Evolutionary conservation across 2,329 filamentous ascomycete species (phyloP).

Genomic region (Scytalidium lignicola): DNA sequence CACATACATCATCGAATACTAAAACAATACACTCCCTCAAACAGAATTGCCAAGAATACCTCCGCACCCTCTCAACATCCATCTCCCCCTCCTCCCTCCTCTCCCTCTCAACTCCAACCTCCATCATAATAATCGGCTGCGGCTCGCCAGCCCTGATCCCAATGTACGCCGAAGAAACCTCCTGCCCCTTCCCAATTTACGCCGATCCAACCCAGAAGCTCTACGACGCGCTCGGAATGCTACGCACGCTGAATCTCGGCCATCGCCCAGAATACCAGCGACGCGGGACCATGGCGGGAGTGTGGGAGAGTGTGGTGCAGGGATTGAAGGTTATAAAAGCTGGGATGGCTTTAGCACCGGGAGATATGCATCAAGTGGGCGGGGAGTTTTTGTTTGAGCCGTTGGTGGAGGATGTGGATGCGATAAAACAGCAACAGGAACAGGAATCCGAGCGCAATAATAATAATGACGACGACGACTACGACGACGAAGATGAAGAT

Average conservation of each 20-base stretch:
- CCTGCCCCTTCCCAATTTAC: conserved; percentile 51
- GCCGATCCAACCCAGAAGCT: conserved; percentile 49
- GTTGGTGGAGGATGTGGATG: conserved; percentile 21
- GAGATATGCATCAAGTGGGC: conserved; percentile 48
- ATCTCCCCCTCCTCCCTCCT: conserved; percentile 26
- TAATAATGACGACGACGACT: too few relatives aligned
- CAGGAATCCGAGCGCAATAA: too few relatives aligned
- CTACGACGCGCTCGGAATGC: conserved; percentile 50
- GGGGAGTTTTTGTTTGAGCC: conserved; percentile 31
- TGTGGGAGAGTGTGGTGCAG: conserved; percentile 37
- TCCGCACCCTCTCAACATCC: conserved; percentile 23
- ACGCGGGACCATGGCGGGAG: conserved; percentile 31
- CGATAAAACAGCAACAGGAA: too few relatives aligned
- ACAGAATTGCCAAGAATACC: conserved; percentile 31
- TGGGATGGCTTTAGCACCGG: conserved; percentile 42
- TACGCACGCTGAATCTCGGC: conserved; percentile 41
- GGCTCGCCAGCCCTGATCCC: conserved; percentile 49
- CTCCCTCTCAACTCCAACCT: conserved; percentile 24
- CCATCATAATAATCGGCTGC: conserved; percentile 50
- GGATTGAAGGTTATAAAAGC: conserved; percentile 32
- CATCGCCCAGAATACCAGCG: conserved; percentile 44
- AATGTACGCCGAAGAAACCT: conserved; percentile 42
- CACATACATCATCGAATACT: neutral
- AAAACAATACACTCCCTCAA: neutral
- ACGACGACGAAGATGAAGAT: too few relatives aligned